Conservation (phyloP, 805 yeast species). For the Wickerhamomyces pijperi region DNA sequence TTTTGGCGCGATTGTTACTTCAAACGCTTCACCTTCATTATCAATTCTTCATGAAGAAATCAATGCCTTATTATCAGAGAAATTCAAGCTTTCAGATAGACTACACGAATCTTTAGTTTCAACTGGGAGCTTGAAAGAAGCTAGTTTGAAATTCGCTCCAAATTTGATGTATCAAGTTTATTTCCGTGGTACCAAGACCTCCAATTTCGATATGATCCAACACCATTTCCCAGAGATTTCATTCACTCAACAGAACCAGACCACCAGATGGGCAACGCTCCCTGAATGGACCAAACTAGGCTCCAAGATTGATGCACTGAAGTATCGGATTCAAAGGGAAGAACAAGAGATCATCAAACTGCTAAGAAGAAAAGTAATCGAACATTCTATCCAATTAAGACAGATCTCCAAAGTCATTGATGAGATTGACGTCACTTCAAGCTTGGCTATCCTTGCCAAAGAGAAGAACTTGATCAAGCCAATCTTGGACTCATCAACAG, state of each 20-base stretch:
- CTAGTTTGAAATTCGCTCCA: slow-evolving; percentile 29
- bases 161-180: slow-evolving; percentile 37
- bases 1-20: background rate
- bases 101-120: slow-evolving; percentile 10
- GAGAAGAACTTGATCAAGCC: slow-evolving; percentile 67
- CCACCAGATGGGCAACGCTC: slow-evolving; percentile 33
- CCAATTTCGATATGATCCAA: slow-evolving; percentile 3
- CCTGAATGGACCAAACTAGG: slow-evolving; percentile 47
- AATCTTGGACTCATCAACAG: slow-evolving; percentile 33
- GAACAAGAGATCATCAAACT: slow-evolving; percentile 43
- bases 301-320: slow-evolving; percentile 29
- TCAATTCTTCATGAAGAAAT: background rate
- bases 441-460: slow-evolving; percentile 63
- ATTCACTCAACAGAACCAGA: slow-evolving; percentile 28
- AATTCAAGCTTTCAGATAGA: slow-evolving; percentile 2
- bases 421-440: slow-evolving; percentile 56
- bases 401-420: slow-evolving; percentile 42
- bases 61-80: slow-evolving; percentile 1
- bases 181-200: slow-evolving; percentile 21
- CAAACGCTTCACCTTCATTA: slow-evolving; percentile 3
- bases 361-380: slow-evolving; percentile 36
- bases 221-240: slow-evolving; percentile 13
- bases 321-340: slow-evolving; percentile 36
- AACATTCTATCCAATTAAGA: slow-evolving; percentile 35
- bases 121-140: slow-evolving; percentile 19